Conservation (phyloP, 2,329 filamentous ascomycete genomes). For the Penicillium oxalicum region DNA sequence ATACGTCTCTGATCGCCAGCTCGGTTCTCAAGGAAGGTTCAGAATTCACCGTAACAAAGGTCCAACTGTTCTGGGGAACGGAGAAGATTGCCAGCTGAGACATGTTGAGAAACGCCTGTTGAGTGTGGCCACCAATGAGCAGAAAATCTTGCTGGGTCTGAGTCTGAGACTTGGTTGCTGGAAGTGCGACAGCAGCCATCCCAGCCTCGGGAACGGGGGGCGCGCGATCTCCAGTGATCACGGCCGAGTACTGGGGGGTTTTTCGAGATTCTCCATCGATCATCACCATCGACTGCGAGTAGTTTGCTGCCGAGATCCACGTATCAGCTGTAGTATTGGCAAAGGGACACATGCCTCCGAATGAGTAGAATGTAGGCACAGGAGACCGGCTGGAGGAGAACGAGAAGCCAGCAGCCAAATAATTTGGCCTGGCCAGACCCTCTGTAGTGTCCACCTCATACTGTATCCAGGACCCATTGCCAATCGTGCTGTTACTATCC, state of each 20-base stretch:
- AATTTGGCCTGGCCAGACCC: conserved; percentile 46
- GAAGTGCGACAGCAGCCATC: conserved; percentile 71
- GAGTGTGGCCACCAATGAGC: conserved; percentile 78
- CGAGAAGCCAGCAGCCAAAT: conserved; percentile 55
- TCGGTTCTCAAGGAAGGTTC: conserved; percentile 47
- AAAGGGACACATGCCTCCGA: conserved; percentile 82
- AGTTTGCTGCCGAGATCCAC: conserved; percentile 66
- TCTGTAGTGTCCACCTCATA: conserved; percentile 31
- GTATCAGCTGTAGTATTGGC: conserved; percentile 38
- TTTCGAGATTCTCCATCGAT: conserved; percentile 43
- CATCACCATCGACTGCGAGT: conserved; percentile 74
- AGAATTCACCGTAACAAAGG: conserved; percentile 63
- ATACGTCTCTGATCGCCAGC: conserved; percentile 47
- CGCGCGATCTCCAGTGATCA: conserved; percentile 49
- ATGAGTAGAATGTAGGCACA: conserved; percentile 56
- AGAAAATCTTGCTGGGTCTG: conserved; percentile 71
- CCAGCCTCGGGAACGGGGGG: conserved; percentile 77
- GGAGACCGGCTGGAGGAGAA: conserved; percentile 57
- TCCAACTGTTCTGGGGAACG: conserved; percentile 80
- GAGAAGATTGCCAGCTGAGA: conserved; percentile 83
- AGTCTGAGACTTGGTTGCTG: conserved; percentile 60
- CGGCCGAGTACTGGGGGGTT: conserved; percentile 24
- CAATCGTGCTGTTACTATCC: conserved; percentile 35
- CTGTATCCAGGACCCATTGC: conserved; percentile 53
- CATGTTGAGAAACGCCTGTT: conserved; percentile 85